Percentiles rank a stretch among this genome's conserved stretches.
Evolutionary conservation across 2,329 filamentous ascomycete genomes (phyloP).

Genomic region (Fusarium incarnatum): DNA sequence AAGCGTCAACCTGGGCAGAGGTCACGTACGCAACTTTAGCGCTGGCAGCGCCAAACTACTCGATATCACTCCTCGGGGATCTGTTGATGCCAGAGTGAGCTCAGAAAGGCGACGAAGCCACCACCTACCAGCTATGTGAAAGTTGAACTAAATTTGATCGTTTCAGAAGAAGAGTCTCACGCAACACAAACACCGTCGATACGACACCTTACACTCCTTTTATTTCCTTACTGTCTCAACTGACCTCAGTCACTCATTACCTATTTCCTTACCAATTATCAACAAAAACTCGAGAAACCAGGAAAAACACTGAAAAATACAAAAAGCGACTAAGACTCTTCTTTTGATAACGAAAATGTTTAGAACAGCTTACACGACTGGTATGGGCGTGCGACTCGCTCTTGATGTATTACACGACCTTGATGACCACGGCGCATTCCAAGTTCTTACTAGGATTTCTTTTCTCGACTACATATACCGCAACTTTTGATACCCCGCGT

Average conservation of each 20-base stretch:
- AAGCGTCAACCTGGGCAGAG: conserved; percentile 74
- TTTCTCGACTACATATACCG: conserved; percentile 49
- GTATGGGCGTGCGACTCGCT: conserved; percentile 12
- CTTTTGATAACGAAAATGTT: conserved; percentile 15
- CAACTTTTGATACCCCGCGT: conserved; percentile 49
- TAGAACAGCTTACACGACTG: conserved; percentile 8
- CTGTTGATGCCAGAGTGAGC: conserved; percentile 61
- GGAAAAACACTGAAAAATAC: conserved; percentile 41
- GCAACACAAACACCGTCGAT: conserved; percentile 10
- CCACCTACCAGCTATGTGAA: conserved; percentile 32
- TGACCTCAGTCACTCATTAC: conserved; percentile 52
- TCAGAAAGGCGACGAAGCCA: conserved; percentile 47
- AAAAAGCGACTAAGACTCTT: conserved; percentile 41
- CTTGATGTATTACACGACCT: conserved; percentile 45
- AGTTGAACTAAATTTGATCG: conserved; percentile 27
- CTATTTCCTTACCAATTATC: conserved; percentile 46
- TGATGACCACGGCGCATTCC: conserved; percentile 43
- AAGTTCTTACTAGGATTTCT: conserved; percentile 43
- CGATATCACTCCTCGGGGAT: conserved; percentile 70
- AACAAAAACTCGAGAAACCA: conserved; percentile 22
- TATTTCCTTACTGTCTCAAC: conserved; percentile 38
- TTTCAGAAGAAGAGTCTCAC: conserved; percentile 43
- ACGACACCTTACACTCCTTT: conserved; percentile 40
- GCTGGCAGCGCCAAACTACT: conserved; percentile 82
- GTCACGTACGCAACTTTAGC: conserved; percentile 78